Evolutionary conservation across 2,329 filamentous ascomycete genomes (phyloP).

Genomic region (Diaporthe australafricana): DNA sequence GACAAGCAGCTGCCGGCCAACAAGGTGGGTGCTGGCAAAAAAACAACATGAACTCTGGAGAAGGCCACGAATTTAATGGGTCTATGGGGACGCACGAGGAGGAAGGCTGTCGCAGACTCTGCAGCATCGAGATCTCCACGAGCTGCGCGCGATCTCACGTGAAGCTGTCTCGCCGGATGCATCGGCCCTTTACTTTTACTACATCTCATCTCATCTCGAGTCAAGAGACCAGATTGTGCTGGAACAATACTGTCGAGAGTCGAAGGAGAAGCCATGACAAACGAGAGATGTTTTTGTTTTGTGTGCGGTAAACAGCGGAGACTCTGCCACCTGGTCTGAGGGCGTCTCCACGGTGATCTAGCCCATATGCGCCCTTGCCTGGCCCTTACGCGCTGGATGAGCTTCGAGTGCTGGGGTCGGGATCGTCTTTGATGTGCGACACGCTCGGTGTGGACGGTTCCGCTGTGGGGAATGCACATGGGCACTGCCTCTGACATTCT

Average conservation of each 20-base stretch:
- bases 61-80: slow-evolving; percentile 26
- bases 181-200: neutral
- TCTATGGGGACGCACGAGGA: slow-evolving; percentile 14
- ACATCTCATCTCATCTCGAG: too few species aligned
- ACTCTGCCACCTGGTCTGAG: neutral
- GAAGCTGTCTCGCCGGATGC: neutral
- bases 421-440: slow-evolving; percentile 12
- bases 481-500: neutral
- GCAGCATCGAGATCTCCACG: slow-evolving; percentile 10
- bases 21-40: slow-evolving; percentile 12
- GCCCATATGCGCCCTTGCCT: neutral
- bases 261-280: neutral
- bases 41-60: slow-evolving; percentile 22
- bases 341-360: slow-evolving; percentile 19
- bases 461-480: slow-evolving; percentile 20
- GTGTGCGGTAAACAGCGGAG: neutral
- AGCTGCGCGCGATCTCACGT: slow-evolving; percentile 11
- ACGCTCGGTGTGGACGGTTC: neutral
- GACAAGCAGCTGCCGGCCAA: neutral
- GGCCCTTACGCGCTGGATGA: neutral
- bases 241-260: neutral
- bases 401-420: neutral
- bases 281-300: neutral
- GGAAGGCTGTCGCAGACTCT: slow-evolving; percentile 11
- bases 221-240: neutral